Base-by-base conservation (phyloP, 345 rosid species). In the Fremontodendron californicum region DNA sequence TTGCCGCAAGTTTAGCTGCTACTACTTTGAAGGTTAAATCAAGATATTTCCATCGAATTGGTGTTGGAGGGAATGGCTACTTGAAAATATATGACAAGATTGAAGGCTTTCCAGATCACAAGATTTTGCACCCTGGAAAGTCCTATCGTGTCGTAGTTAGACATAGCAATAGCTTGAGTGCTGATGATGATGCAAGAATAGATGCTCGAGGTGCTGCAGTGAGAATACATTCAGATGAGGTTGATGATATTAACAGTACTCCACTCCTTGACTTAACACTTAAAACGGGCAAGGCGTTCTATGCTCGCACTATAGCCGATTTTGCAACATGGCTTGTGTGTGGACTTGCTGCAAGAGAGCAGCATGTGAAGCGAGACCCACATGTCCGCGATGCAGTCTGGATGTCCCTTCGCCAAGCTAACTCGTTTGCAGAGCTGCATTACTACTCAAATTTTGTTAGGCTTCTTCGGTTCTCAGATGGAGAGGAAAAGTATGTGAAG, bases 141-240 rank as follows among this genome's bases (percentile, higher is more conserved):
- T 79, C 67, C 37, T 89, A 86, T 78, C 82, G 87, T 5, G 73
- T 90, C 27, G 12, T 90, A 16, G 70, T 89, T 71, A 72, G 92
- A 74, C 92, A 89, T 62, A 90, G 94, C 87, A 90, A 90, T 57
- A 85, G 94, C 84, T 71, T 90, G 84, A 89, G 92, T 74, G 85
- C 92, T 33, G 91, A 90, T 75, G 92, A 90, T 68, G 94, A 90
- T 78, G 94, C 94, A 7, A 83, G 94, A 75, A 75, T 89, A n/a
- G 92, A 89, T 75, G 91, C 90, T 1, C 88, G 94, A 3, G 91
- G 94, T 2, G 92, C 90, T 21, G 77, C 94, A 6, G 55, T 90
- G 33, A 87, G 90, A 72, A 85, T 89, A 74, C 84, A 86, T 66
- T 78, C 90, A 1, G 76, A 81, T 77, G 82, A 80, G 33, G 9